Evolutionary conservation across 2,329 filamentous ascomycete species (phyloP), one percentile per base, ranked within the genome.

Genomic region (Nigrograna mackinnonii): DNA sequence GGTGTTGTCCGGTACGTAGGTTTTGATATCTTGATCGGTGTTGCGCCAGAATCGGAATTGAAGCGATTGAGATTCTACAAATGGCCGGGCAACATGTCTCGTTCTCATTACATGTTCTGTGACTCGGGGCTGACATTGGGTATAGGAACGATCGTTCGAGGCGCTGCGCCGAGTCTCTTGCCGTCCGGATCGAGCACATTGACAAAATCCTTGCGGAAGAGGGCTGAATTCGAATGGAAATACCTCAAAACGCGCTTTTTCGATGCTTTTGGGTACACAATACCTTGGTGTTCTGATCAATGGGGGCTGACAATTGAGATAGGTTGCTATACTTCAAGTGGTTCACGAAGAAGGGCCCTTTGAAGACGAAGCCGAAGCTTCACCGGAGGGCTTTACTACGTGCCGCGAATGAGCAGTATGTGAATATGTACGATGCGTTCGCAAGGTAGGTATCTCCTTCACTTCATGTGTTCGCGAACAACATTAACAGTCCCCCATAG

Each of bases 361-460:
- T 31, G 14, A 35, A 13, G 11, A 16, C 32, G 28, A 26, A 28
- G 22, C 33, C 38, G 14, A 22, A 36, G 13, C 9, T 41, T 14
- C 4, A 36, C 16, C 36, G 32, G 22, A 26, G 19, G 19, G 17
- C 37, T 13, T 17, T 54, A 24, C 50, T 49, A 30, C 21, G 28
- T 12, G 24, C 76, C 1, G 85, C 83, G 22, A 76, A 79, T 54
- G 75, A 72, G 16, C 70, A 87, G 57, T 84, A 89, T 64, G 69
- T 71, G 39, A 69, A 79, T 50, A 80, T 88, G 74, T 81, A 83
- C 54, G 74, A 76, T 44, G 79, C 79, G 4, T 78, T 86, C 37
- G 85, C 85, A 5, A 66, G 41, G 57, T 60, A 55, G 32, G 52
- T 43, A 9, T 14, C 13, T 24, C 17, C n/a, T 4, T 16, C 24